A percentile compares a stretch with the other conserved stretches of the same genome.
Evolutionary conservation across 2,329 filamentous ascomycete species (phyloP).

Genomic region (Colletotrichum camelliae): DNA sequence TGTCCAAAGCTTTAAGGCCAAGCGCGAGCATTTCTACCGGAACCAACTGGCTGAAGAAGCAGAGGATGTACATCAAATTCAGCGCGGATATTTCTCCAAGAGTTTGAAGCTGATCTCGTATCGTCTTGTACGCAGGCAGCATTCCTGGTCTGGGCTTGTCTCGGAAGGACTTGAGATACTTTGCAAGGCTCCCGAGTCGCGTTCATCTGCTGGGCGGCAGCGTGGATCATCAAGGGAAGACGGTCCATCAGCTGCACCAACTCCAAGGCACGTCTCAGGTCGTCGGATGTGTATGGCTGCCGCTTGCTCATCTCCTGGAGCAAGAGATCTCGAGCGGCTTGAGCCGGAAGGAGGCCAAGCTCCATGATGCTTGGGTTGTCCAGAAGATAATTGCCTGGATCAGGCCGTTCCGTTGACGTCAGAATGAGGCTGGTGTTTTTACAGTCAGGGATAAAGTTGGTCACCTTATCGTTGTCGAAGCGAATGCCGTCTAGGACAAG

Average conservation of each 20-base stretch:
- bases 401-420: conserved; percentile 67
- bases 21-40: conserved; percentile 70
- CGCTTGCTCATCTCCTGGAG: conserved; percentile 67
- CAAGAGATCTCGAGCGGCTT: conserved; percentile 65
- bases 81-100: conserved; percentile 58
- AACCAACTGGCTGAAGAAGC: conserved; percentile 69
- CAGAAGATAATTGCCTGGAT: conserved; percentile 59
- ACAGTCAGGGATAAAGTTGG: conserved; percentile 68
- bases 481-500: conserved; percentile 71
- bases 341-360: conserved; percentile 57
- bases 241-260: conserved; percentile 68
- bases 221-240: conserved; percentile 71
- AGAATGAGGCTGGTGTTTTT: conserved; percentile 70
- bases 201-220: conserved; percentile 66
- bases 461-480: conserved; percentile 62
- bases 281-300: conserved; percentile 57
- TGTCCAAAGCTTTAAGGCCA: conserved; percentile 54
- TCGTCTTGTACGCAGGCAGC: conserved; percentile 51
- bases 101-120: conserved; percentile 53
- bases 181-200: conserved; percentile 65
- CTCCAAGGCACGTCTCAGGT: conserved; percentile 62
- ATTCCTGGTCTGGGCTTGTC: conserved; percentile 59
- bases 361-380: conserved; percentile 64
- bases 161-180: conserved; percentile 63
- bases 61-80: conserved; percentile 68